A percentile compares a stretch with the other conserved stretches of the same genome.
Evolutionary conservation across 1,139 yeast species (phyloP).

Genomic region (Pichia norvegensis): DNA sequence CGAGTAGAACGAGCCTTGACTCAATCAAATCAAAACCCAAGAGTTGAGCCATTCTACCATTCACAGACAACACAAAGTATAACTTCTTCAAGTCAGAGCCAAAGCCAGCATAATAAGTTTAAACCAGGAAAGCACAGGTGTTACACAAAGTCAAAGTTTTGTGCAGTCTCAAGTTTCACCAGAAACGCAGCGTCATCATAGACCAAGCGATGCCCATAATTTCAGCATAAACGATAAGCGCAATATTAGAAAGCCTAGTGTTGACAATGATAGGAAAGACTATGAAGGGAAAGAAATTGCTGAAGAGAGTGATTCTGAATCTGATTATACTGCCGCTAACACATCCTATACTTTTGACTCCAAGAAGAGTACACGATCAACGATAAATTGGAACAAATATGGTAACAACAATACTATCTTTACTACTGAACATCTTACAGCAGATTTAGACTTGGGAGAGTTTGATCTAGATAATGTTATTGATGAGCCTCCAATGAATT

Average conservation of each 20-base stretch:
- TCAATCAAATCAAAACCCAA: not conserved
- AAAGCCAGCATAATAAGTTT: not conserved
- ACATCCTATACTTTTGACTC: not conserved
- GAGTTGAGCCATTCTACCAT: not conserved
- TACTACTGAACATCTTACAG: not conserved
- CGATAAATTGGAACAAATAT: not conserved
- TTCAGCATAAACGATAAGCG: not conserved
- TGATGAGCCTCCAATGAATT: not conserved
- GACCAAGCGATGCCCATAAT: not conserved
- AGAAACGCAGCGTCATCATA: not conserved
- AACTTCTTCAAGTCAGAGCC: not conserved
- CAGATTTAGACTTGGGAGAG: not conserved
- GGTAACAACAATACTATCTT: not conserved
- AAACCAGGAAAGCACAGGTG: not conserved
- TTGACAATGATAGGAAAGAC: no score
- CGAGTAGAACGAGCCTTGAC: constrained; percentile 4
- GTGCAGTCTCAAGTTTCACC: not conserved
- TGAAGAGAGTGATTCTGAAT: not conserved
- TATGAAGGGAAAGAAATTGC: not conserved
- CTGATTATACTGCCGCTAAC: not conserved
- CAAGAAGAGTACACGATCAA: not conserved
- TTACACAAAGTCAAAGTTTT: not conserved
- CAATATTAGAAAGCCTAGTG: not conserved
- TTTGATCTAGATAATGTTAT: not conserved
- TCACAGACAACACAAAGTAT: not conserved